Percentiles rank a stretch among this genome's conserved stretches.
Evolutionary conservation across 805 yeast genomes (phyloP).

Genomic region (Starmerella floricola): DNA sequence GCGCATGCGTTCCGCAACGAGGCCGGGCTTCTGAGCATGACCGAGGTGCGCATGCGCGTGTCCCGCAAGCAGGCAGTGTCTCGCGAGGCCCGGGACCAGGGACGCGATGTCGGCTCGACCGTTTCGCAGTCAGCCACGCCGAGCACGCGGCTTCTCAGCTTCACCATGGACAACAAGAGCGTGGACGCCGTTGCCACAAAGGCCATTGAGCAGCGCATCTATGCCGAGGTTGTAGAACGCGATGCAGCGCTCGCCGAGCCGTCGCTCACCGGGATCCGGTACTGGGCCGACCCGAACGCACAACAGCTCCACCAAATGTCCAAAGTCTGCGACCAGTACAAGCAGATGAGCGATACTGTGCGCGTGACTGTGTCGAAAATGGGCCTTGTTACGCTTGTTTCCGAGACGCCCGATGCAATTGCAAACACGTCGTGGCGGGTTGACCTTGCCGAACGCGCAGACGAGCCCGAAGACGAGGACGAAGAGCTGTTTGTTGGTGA

Average conservation of each 20-base stretch:
- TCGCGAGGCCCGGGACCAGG: constrained; percentile 12
- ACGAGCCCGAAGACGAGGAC: constrained; percentile 3
- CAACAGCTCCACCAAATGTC: constrained; percentile 28
- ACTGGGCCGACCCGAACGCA: constrained; percentile 32
- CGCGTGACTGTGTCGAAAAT: constrained; percentile 17
- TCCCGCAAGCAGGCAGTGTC: constrained; percentile 13
- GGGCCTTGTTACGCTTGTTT: constrained; percentile 22
- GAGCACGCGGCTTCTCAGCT: constrained; percentile 10
- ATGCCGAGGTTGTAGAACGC: constrained; percentile 48
- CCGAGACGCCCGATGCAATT: constrained; percentile 22
- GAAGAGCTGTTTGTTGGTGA: constrained; percentile 10
- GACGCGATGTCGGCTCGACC: not conserved
- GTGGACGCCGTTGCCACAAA: constrained; percentile 33
- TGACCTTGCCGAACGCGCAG: constrained; percentile 13
- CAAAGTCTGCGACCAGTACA: constrained; percentile 28
- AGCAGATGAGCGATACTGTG: constrained; percentile 22
- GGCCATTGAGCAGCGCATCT: constrained; percentile 36
- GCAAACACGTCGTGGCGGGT: constrained; percentile 26
- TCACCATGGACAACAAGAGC: constrained; percentile 39
- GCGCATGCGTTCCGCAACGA: constrained; percentile 31
- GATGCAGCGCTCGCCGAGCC: constrained; percentile 41
- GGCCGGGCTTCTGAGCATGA: constrained; percentile 24
- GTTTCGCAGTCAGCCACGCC: constrained; percentile 6
- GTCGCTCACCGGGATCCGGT: constrained; percentile 43
- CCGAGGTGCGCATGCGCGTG: constrained; percentile 22